Base-by-base conservation (phyloP, 208 protist genomes). In the Leishmania turanica region DNA sequence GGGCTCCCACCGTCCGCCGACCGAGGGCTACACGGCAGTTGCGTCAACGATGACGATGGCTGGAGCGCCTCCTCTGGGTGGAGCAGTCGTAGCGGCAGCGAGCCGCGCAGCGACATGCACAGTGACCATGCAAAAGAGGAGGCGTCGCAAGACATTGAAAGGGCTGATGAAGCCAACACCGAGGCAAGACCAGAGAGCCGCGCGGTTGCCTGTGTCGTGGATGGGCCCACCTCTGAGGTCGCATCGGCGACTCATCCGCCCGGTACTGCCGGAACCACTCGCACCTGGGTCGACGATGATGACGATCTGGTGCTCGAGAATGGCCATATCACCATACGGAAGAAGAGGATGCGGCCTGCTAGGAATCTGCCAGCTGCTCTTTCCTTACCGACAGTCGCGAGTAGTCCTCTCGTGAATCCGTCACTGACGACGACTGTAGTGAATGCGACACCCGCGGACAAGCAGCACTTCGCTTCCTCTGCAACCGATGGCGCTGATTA, bases 211-310 rank as follows among this genome's bases (percentile, higher is more conserved):
- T 21, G 40, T 51, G 54, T 7, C 37, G 15, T 19, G 56, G 40
- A 64, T 51, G 56, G 21, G 37, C 49, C 27, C 74, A 51, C 37
- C 40, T 65, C 74, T 79, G 65, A 34, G 51, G 37, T 54, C 8
- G 34, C 47, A 40, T 8, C 37, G 19, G 31, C 37, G 37, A 24
- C 5, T 31, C 68, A 17, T 56, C 70, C 31, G 17, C 72, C 34
- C 31, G 31, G 51, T 47, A 34, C 51, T 21, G 17, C 69, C 5
- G 42, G 40, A 3, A 60, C 58, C 3, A 80, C 77, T 56, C 76
- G 76, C n/a, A 86, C 75, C 42, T 82, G 82, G 82, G 66, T 86
- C 19, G 64, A 81, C 56, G 80, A 83, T 37, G 85, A 82, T 53
- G 81, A 53, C n/a, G 77, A 85, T n/a, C 62, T 84, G 37, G 62